phyloP scores from a whole-genome alignment of 1,139 yeast species.

The Protomyces inouyei region DNA sequence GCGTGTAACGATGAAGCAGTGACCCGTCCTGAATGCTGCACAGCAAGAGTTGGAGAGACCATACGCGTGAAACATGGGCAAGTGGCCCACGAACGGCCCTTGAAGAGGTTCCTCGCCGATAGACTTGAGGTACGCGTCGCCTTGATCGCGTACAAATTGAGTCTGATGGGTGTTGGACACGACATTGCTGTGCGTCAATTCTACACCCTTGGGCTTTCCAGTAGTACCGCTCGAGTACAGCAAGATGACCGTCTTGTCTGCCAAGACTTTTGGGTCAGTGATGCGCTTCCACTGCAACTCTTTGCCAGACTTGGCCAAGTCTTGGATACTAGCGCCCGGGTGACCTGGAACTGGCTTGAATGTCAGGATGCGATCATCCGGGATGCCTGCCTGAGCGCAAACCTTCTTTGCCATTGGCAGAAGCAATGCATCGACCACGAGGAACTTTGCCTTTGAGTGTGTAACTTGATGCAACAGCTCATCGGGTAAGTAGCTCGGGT shows the following conservation, averaged over 20 bases:
- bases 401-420: conserved; percentile 21
- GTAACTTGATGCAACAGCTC: conserved; percentile 28
- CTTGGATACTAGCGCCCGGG: conserved; percentile 4
- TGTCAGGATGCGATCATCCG: conserved; percentile 21
- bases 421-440: conserved; percentile 23
- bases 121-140: conserved; percentile 1
- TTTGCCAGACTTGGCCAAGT: conserved; percentile 25
- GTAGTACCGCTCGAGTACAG: conserved; percentile 74
- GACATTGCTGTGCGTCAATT: conserved; percentile 50
- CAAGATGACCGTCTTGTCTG: conserved; percentile 37
- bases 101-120: conserved; percentile 1
- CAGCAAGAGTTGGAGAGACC: conserved; percentile 38
- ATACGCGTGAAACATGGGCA: conserved; percentile 44
- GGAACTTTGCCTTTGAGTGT: conserved; percentile 30
- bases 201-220: conserved; percentile 62
- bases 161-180: conserved; percentile 36
- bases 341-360: conserved; percentile 4
- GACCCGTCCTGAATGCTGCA: conserved; percentile 34
- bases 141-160: conserved; percentile 17
- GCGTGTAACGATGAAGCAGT: conserved; percentile 37
- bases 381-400: conserved; percentile 10
- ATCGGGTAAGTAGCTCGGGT: conserved; percentile 28
- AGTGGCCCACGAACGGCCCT: conserved; percentile 27
- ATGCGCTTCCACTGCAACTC: conserved; percentile 24
- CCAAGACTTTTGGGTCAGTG: conserved; percentile 27